These are phyloP conservation scores for Quercus mongolica DNA, from an alignment of 306 rosid species.

Conservation along the genomic window DNA sequence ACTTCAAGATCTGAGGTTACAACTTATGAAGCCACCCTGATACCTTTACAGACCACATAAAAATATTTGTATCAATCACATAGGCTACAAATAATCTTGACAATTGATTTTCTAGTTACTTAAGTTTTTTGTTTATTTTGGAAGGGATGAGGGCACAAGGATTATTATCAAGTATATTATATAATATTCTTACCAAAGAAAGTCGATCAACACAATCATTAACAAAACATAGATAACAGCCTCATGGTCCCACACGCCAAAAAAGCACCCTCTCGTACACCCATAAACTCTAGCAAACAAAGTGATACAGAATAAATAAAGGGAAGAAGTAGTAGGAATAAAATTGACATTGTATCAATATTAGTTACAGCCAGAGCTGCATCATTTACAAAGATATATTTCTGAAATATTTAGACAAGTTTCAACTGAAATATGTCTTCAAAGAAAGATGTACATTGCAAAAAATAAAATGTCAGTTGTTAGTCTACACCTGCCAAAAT, in stretches of 20 bases:
- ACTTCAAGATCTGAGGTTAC: background rate
- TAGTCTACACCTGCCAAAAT: slow-evolving; percentile 23
- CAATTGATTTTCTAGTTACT: background rate
- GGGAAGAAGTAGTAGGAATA: background rate
- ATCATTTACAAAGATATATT: slow-evolving; percentile 15
- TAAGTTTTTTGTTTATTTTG: background rate
- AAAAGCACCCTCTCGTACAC: background rate
- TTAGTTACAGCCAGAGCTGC: slow-evolving; percentile 25
- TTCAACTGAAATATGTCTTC: background rate
- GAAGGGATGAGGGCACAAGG: too few species aligned
- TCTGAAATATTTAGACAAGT: slow-evolving; percentile 30
- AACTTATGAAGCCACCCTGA: background rate
- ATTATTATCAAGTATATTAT: background rate
- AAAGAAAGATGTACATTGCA: background rate
- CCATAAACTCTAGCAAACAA: slow-evolving; percentile 27
- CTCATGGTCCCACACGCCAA: too few species aligned
- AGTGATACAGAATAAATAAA: background rate
- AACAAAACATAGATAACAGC: background rate
- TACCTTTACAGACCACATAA: background rate
- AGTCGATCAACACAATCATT: background rate
- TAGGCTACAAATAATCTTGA: background rate
- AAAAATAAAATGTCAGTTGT: background rate
- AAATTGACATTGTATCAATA: background rate
- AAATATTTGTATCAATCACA: background rate
- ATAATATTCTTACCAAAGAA: background rate